Evolutionary conservation across 768 basidiomycete genomes (phyloP).

Genomic region (Xerocomellus amylosporus): DNA sequence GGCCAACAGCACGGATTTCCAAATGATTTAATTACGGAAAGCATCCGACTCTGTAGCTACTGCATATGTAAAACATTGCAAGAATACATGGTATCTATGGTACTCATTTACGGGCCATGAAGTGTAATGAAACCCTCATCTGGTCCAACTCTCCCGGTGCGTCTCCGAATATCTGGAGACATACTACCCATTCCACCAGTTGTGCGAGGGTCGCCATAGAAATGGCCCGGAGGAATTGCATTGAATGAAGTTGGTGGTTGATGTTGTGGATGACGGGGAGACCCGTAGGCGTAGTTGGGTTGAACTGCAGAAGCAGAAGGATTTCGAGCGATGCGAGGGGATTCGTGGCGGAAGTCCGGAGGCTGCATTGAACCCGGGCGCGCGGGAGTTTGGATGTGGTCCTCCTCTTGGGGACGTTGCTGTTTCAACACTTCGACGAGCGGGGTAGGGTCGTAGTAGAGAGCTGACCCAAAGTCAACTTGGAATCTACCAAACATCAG

Average conservation of each 20-base stretch:
- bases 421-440: conserved; percentile 51
- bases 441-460: conserved; percentile 70
- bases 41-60: background rate
- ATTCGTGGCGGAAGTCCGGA: conserved; percentile 34
- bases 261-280: conserved; percentile 34
- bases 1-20: conserved; percentile 4
- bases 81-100: conserved; percentile 10
- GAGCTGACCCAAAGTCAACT: conserved; percentile 67
- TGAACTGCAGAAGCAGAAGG: conserved; percentile 28
- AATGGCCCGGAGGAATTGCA: conserved; percentile 40
- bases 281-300: conserved; percentile 29
- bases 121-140: conserved; percentile 35
- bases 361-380: conserved; percentile 32
- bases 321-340: conserved; percentile 33
- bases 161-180: conserved; percentile 35
- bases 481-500: conserved; percentile 50
- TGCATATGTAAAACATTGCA: background rate
- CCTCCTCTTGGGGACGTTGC: conserved; percentile 31
- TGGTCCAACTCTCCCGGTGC: conserved; percentile 29
- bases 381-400: conserved; percentile 19
- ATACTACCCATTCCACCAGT: conserved; percentile 36
- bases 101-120: conserved; percentile 22
- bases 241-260: conserved; percentile 27
- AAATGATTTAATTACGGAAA: background rate
- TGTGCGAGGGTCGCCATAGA: conserved; percentile 36